A percentile compares a stretch with the other conserved stretches of the same genome.
phyloP scores from a whole-genome alignment of 257 asterid species.

The Nicotiana tomentosiformis region DNA sequence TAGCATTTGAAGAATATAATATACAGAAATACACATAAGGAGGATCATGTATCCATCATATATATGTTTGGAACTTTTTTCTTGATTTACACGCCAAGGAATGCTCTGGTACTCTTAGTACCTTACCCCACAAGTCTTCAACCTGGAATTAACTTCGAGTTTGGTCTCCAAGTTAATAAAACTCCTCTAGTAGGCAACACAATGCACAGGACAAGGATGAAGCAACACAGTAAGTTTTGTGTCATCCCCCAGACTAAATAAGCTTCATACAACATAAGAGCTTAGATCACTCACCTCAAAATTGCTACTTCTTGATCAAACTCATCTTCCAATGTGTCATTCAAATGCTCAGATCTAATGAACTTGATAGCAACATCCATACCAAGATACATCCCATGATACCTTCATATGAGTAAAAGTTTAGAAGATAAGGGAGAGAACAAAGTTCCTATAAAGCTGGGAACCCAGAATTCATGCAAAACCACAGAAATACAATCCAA shows the following conservation, averaged over 20 bases:
- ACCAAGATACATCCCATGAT: constrained; percentile 70
- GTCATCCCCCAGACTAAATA: not conserved
- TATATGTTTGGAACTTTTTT: not conserved
- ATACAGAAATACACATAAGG: not conserved
- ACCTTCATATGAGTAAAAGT: constrained; percentile 40
- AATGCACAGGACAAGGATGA: not conserved
- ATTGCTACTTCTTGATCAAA: constrained; percentile 76
- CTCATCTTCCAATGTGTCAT: constrained; percentile 57
- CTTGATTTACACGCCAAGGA: not conserved
- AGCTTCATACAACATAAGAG: not conserved
- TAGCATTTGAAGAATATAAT: no score
- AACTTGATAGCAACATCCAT: constrained; percentile 81
- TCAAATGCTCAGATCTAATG: constrained; percentile 72
- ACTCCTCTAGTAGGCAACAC: not conserved
- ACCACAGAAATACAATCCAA: constrained; percentile 7
- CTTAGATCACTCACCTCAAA: constrained; percentile 46
- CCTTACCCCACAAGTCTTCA: constrained; percentile 2
- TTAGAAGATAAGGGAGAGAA: not conserved
- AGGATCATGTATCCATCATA: not conserved
- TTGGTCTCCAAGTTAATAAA: not conserved
- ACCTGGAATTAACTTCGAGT: not conserved
- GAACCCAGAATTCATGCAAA: not conserved
- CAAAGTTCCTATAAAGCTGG: not conserved
- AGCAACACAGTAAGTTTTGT: not conserved
- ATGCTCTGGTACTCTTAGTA: not conserved